Evolutionary conservation across 495 filamentous ascomycete species (phyloP).

Genomic region (Penicillium manginii): DNA sequence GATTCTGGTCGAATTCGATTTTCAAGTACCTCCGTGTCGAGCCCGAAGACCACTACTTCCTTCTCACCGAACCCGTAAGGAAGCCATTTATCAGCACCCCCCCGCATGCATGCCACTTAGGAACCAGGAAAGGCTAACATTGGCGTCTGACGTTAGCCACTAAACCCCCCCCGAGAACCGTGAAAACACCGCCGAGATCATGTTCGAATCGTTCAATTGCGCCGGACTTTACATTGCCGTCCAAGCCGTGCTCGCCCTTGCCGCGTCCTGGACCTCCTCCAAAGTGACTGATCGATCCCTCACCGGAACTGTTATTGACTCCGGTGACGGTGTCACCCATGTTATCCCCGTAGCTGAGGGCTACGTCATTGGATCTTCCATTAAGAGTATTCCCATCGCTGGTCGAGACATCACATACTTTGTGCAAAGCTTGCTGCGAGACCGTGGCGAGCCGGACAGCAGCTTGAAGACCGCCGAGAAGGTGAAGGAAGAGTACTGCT

Average conservation of each 20-base stretch:
- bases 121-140: slow-evolving; percentile 19
- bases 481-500: slow-evolving; percentile 98
- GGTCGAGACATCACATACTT: slow-evolving; percentile 98
- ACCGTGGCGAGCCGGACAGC: slow-evolving; percentile 94
- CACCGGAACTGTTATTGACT: slow-evolving; percentile 97
- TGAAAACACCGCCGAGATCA: slow-evolving; percentile 98
- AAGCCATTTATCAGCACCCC: neutral
- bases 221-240: slow-evolving; percentile 98
- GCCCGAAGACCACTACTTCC: slow-evolving; percentile 97
- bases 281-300: slow-evolving; percentile 97
- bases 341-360: slow-evolving; percentile 98
- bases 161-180: slow-evolving; percentile 97
- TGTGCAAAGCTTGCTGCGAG: slow-evolving; percentile 91
- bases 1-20: slow-evolving; percentile 99
- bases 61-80: slow-evolving; percentile 92
- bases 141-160: slow-evolving; percentile 61
- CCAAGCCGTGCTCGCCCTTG: slow-evolving; percentile 93
- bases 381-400: slow-evolving; percentile 97
- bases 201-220: slow-evolving; percentile 99
- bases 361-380: slow-evolving; percentile 97
- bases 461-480: slow-evolving; percentile 96
- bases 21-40: slow-evolving; percentile 99
- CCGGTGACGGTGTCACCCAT: slow-evolving; percentile 96
- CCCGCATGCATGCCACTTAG: neutral
- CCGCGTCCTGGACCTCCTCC: slow-evolving; percentile 96